These are phyloP conservation scores for Mortierella hygrophila DNA, from an alignment of 192 early-diverging fungal species.

Conservation along the genomic window DNA sequence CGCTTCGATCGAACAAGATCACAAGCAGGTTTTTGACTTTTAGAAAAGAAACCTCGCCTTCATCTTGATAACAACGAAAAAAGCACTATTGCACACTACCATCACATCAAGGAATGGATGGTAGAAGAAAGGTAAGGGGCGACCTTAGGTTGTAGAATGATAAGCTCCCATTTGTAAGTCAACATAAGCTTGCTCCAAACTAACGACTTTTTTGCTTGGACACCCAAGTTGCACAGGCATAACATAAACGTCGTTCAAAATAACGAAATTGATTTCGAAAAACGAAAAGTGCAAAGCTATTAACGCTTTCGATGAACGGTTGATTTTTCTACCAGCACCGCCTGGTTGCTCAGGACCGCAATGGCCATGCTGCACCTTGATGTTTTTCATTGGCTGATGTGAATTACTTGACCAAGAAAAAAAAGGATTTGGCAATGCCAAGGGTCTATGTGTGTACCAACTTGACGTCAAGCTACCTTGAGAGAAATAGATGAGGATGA, in stretches of 20 bases:
- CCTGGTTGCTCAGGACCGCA: neutral
- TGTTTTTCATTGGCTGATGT: neutral
- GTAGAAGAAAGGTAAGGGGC: neutral
- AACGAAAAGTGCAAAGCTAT: neutral
- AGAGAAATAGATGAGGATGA: no score
- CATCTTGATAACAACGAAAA: no score
- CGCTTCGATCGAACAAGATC: neutral
- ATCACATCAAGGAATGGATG: neutral
- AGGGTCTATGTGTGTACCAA: neutral
- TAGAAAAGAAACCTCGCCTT: neutral
- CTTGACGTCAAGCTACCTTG: neutral
- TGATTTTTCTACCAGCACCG: neutral
- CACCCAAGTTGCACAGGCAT: neutral
- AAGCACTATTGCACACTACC: neutral
- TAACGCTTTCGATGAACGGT: neutral
- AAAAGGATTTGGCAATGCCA: neutral
- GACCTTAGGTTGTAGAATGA: neutral
- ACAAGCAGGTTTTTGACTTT: neutral
- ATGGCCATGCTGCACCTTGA: neutral
- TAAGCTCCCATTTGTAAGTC: no score
- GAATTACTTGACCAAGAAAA: neutral
- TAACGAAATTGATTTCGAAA: neutral
- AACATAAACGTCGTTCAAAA: neutral
- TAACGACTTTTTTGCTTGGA: neutral
- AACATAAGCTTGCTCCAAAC: neutral